Percentiles rank a stretch among this genome's conserved stretches.
These are phyloP conservation scores for Mallotus nudiflorus DNA, from an alignment of 345 rosid species.

Conservation along the genomic window DNA sequence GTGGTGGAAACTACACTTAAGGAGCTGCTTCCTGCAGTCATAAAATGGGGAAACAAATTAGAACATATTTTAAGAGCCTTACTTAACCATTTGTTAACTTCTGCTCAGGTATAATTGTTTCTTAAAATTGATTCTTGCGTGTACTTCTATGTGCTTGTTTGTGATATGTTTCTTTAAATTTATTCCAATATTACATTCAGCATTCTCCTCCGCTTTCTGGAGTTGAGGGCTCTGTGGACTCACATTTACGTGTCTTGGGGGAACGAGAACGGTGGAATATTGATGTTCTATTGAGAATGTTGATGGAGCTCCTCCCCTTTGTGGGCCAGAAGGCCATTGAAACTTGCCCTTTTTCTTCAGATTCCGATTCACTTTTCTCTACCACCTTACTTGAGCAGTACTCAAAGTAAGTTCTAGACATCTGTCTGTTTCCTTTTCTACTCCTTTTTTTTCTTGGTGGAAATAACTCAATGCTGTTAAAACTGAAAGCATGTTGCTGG, in stretches of 20 bases:
- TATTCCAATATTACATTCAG: constrained; percentile 41
- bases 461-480: neutral
- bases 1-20: constrained; percentile 88
- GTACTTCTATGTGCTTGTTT: neutral
- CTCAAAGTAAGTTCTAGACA: constrained; percentile 52
- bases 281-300: constrained; percentile 84
- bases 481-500: constrained; percentile 13
- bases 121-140: constrained; percentile 12
- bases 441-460: constrained; percentile 8
- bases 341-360: constrained; percentile 78
- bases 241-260: constrained; percentile 83
- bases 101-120: constrained; percentile 67
- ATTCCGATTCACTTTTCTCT: constrained; percentile 50
- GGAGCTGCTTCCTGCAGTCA: constrained; percentile 80
- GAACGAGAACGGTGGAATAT: constrained; percentile 94
- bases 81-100: constrained; percentile 69
- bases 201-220: constrained; percentile 93
- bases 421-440: constrained; percentile 1
- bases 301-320: constrained; percentile 73
- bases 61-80: constrained; percentile 73
- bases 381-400: constrained; percentile 61
- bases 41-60: constrained; percentile 84
- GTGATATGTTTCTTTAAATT: constrained; percentile 6
- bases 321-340: constrained; percentile 65
- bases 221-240: constrained; percentile 92